Base-by-base conservation (phyloP, 2,329 filamentous ascomycete species). In the Aspergillus clavatus region DNA sequence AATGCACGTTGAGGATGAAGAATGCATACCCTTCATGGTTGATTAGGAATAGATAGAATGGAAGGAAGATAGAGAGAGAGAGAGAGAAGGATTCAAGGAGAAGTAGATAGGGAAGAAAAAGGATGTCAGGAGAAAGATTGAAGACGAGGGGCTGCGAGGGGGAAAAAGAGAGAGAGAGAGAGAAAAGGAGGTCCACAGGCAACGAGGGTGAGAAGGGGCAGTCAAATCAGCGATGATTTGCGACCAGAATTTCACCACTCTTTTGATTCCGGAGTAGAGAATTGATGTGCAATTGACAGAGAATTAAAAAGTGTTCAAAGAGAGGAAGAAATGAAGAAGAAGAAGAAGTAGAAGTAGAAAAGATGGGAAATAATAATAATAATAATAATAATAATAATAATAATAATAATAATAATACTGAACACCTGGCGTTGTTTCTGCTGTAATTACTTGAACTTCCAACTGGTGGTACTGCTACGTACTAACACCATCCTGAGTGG, bases 11-110 rank as follows among this genome's bases (percentile, higher is more conserved):
- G n/a, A n/a, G 37, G 43, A 46, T 40, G 28, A 52, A n/a, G n/a
- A n/a, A n/a, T 35, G 3, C 65, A 54, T 66, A 72, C 72, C 72
- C 57, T 74, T 74, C 71, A 74, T 74, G 37, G 31, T 31, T 35
- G 39, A 44, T 42, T 22, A 44, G 8, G 21, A 12, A 50, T 42
- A 16, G 36, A 38, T 22, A 35, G 31, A 38, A 46, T 22, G 8
- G 14, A 11, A 36, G 38, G 11, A 21, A 16, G 26, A 31, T 14
- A 10, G 19, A 36, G 24, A 29, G 23, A 6, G 31, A 38, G 26
- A 24, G 24, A n/a, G n/a, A n/a, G n/a, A n/a, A n/a, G n/a, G n/a
- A n/a, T n/a, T n/a, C n/a, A n/a, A n/a, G n/a, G n/a, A n/a, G 41
- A 35, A 35, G 41, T 37, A 38, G 41, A 37, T 14, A 43, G 41